Evolutionary conservation across 164 flowering plant genomes (phyloP), one percentile per base, ranked within the genome.

Genomic region (Umbellularia californica): DNA sequence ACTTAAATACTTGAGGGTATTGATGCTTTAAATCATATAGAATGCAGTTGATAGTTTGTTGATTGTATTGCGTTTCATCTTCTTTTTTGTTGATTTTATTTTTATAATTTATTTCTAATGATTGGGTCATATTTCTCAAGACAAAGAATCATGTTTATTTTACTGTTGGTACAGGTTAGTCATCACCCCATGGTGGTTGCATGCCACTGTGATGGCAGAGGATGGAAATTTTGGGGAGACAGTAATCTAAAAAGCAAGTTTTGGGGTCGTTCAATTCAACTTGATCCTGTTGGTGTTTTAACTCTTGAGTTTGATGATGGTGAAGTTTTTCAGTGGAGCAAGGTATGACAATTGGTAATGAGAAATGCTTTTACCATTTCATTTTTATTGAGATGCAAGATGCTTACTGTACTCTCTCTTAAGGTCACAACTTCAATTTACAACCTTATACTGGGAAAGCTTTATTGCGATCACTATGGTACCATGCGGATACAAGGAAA

Each of bases 221-320:
- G 97, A 27, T 91, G 97, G 97, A 91, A 89, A 81, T 91, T 91
- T 72, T 90, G 93, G 93, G 97, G 85, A 12, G 97, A 91, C 28
- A 88, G 91, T 83, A 90, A 89, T 70, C 76, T 91, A 2, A 90
- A 88, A 75, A 90, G 97, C 75, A 91, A 91, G 77, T 91, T 91
- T 80, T 91, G 97, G 97, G 97, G 97, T 24, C 93, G 97, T 14
- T 91, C 97, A 41, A 91, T 90, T 79, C 94, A 91, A 75, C 84
- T 91, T 71, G 97, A 91, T 81, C 94, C 97, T 22, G 87, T 90
- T 78, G 94, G 97, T 50, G 71, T 80, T 75, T 75, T 91, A 78
- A 91, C 92, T 66, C 80, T 91, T 64, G 88, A 88, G 78, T 91
- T 88, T 82, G 96, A 90, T 79, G 96, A 91, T 81, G 97, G 93